Conservation (phyloP, 2,329 filamentous ascomycete species). For the Aspergillus tamarii region DNA sequence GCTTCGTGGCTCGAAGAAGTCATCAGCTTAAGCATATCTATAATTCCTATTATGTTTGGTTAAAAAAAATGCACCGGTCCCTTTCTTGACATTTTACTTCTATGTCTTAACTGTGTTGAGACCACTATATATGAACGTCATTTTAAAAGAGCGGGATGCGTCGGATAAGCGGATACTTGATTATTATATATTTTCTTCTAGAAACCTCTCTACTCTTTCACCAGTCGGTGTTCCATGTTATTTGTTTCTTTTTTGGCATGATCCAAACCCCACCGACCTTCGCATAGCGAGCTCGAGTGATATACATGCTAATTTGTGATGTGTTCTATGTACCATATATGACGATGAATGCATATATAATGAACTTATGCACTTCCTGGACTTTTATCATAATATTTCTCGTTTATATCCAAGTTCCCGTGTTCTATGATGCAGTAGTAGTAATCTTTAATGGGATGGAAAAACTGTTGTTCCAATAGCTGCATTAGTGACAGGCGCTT, state of each 20-base stretch:
- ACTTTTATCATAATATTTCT: not conserved
- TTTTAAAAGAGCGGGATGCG: conserved; percentile 26
- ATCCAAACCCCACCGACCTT: conserved; percentile 29
- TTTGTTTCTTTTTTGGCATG: conserved; percentile 24
- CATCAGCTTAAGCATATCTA: conserved; percentile 30
- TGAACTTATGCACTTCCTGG: conserved; percentile 13
- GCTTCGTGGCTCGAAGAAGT: conserved; percentile 47
- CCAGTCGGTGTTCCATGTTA: conserved; percentile 14
- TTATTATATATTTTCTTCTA: conserved; percentile 22
- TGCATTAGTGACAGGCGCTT: conserved; percentile 12
- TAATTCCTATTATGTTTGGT: conserved; percentile 10
- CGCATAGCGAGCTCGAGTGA: conserved; percentile 36
- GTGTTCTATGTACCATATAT: conserved; percentile 35
- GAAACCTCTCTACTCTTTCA: conserved; percentile 40
- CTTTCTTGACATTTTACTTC: conserved; percentile 27
- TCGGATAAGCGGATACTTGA: conserved; percentile 35
- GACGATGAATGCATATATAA: conserved; percentile 30
- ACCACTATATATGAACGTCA: conserved; percentile 27
- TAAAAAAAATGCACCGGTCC: conserved; percentile 16
- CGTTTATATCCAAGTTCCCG: not conserved
- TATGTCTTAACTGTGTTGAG: conserved; percentile 33
- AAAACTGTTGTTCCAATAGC: conserved; percentile 5
- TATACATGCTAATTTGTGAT: conserved; percentile 29
- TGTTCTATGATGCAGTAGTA: not conserved
- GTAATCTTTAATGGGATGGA: not conserved